Conservation (phyloP, 2,329 filamentous ascomycete species). For the Lachnellula willkommii region DNA sequence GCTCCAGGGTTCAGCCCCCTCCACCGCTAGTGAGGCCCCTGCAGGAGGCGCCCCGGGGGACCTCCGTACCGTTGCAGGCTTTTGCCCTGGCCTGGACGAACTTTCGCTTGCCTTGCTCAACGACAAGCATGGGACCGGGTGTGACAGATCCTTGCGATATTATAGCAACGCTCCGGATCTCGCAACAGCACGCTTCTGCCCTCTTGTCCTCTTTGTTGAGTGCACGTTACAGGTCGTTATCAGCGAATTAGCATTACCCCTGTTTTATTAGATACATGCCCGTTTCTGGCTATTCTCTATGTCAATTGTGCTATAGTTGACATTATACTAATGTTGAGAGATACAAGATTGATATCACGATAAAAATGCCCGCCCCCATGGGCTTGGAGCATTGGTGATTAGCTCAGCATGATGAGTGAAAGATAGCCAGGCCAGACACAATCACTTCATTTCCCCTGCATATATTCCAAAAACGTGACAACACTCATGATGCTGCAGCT, state of each 20-base stretch:
- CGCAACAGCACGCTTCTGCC: conserved; percentile 16
- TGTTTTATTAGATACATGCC: background rate
- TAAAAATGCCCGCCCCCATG: too few species aligned
- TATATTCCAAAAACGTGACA: conserved; percentile 4
- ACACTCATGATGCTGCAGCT: background rate
- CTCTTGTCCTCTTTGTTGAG: background rate
- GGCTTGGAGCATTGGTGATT: background rate
- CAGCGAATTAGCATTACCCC: background rate
- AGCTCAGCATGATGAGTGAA: background rate
- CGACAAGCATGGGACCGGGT: background rate
- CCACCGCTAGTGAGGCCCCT: background rate
- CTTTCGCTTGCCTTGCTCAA: background rate
- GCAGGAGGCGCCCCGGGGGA: background rate
- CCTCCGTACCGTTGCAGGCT: background rate
- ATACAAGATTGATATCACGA: too few species aligned
- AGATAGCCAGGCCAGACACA: background rate
- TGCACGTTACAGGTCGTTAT: background rate
- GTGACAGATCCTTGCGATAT: background rate
- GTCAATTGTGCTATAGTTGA: too few species aligned
- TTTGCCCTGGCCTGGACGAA: background rate
- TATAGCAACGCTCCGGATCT: conserved; percentile 11
- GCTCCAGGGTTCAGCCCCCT: background rate
- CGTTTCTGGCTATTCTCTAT: too few species aligned
- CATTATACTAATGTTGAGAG: too few species aligned
- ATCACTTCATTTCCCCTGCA: conserved; percentile 7